Conservation (phyloP, 73 alveolate genomes). For the Paramecium pentaurelia region DNA sequence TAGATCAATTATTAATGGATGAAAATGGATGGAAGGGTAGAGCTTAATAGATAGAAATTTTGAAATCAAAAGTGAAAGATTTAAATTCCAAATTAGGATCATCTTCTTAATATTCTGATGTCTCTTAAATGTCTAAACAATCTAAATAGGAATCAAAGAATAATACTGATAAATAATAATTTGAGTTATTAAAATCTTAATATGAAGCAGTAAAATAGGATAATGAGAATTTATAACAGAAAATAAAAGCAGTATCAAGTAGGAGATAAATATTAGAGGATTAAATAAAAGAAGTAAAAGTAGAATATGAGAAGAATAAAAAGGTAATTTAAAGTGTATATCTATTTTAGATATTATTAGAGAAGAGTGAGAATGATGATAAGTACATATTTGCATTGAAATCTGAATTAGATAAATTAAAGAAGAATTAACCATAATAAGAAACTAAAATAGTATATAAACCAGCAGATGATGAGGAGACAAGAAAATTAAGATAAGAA, state of each 20-base stretch:
- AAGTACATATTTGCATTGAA: slow-evolving; percentile 56
- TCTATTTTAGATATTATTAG: slow-evolving; percentile 27
- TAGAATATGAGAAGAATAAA: slow-evolving; percentile 57
- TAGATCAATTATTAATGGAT: slow-evolving; percentile 56
- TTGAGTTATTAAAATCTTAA: slow-evolving; percentile 38
- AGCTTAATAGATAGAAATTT: slow-evolving; percentile 52
- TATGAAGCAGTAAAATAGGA: background rate
- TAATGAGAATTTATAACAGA: slow-evolving; percentile 35
- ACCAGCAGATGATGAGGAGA: slow-evolving; percentile 56
- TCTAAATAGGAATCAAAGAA: background rate
- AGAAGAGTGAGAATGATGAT: slow-evolving; percentile 59
- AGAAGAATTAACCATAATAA: slow-evolving; percentile 13
- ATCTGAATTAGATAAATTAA: slow-evolving; percentile 46
- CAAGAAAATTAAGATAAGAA: slow-evolving; percentile 30
- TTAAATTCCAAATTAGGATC: slow-evolving; percentile 30
- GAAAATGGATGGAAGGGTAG: slow-evolving; percentile 63
- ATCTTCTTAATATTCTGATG: slow-evolving; percentile 8
- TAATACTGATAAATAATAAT: background rate
- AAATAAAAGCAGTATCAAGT: slow-evolving; percentile 57
- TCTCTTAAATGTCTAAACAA: background rate
- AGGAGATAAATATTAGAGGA: slow-evolving; percentile 53
- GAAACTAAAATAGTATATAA: slow-evolving; percentile 49
- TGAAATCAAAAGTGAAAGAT: slow-evolving; percentile 58
- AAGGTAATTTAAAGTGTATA: background rate
- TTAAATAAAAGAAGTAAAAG: slow-evolving; percentile 44